Evolutionary conservation across 805 yeast genomes (phyloP).

Genomic region (Tetrapisispora pingtungensis): DNA sequence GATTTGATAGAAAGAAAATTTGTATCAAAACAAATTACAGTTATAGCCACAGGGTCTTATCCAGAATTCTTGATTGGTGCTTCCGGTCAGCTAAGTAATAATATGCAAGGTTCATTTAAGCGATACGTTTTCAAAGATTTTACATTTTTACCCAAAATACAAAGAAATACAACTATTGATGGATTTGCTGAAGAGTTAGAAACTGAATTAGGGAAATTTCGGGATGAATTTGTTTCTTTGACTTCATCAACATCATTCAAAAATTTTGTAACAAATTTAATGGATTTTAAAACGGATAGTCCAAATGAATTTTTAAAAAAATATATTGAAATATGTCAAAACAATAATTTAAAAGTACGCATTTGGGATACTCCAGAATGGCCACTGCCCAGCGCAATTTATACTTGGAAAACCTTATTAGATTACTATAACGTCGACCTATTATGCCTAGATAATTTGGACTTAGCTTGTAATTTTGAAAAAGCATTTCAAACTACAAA

Average conservation of each 20-base stretch:
- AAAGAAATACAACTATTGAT: conserved; percentile 8
- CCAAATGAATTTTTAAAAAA: conserved; percentile 14
- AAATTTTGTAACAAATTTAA: conserved; percentile 5
- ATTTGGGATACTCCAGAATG: conserved; percentile 66
- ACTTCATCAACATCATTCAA: conserved; percentile 38
- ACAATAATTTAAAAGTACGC: conserved; percentile 42
- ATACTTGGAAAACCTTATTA: conserved; percentile 39
- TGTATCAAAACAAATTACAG: conserved; percentile 46
- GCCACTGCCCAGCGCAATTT: conserved; percentile 35
- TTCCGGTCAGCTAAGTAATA: conserved; percentile 9
- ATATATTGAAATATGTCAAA: conserved; percentile 37
- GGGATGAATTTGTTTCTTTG: conserved; percentile 9
- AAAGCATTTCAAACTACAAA: too few relatives aligned
- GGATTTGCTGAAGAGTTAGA: not conserved
- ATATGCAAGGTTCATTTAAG: conserved; percentile 9
- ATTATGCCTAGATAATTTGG: conserved; percentile 50
- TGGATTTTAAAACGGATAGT: conserved; percentile 7
- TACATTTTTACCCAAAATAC: conserved; percentile 33
- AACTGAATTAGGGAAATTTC: not conserved
- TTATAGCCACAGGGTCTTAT: conserved; percentile 57
- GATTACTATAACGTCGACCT: conserved; percentile 40
- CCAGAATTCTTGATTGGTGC: conserved; percentile 29
- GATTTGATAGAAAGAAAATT: conserved; percentile 29
- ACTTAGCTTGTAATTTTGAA: not conserved
- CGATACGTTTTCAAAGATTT: conserved; percentile 35